Conservation (phyloP, 2,329 filamentous ascomycete genomes). For the Trichoderma aggressivum region DNA sequence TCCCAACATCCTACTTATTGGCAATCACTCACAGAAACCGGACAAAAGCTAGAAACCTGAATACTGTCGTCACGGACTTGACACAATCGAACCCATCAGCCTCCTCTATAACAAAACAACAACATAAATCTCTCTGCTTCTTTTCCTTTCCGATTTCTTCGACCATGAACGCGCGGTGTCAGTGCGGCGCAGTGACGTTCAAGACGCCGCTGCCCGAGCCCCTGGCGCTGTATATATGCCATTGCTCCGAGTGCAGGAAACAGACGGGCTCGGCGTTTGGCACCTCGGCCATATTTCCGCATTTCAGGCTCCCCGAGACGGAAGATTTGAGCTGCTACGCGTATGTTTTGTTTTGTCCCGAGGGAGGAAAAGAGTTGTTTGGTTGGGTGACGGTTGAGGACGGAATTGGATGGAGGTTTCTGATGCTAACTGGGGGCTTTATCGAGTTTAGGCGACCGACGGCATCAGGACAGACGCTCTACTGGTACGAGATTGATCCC, state of each 20-base stretch:
- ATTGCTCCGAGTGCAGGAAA: slow-evolving; percentile 63
- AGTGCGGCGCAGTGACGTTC: slow-evolving; percentile 63
- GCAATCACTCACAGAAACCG: not conserved
- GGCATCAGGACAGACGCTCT: slow-evolving; percentile 52
- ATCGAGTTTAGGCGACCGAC: slow-evolving; percentile 49
- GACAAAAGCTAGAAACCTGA: not conserved
- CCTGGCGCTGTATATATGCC: slow-evolving; percentile 66
- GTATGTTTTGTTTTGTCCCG: slow-evolving; percentile 40
- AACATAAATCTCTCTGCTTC: not conserved
- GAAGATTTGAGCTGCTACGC: slow-evolving; percentile 52
- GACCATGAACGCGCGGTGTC: slow-evolving; percentile 58
- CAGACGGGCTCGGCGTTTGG: slow-evolving; percentile 67
- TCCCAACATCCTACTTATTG: not conserved
- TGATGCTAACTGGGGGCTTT: not conserved
- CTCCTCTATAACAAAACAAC: not conserved
- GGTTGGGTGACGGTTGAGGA: not conserved
- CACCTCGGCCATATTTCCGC: slow-evolving; percentile 66
- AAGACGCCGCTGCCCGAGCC: slow-evolving; percentile 58
- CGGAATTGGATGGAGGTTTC: not conserved
- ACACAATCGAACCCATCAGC: not conserved
- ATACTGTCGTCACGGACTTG: not conserved
- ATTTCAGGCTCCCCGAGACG: slow-evolving; percentile 54
- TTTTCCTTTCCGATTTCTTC: not conserved
- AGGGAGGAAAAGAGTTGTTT: not conserved
- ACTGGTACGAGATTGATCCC: slow-evolving; percentile 45